A percentile compares a stretch with the other conserved stretches of the same genome.
phyloP scores from a whole-genome alignment of 2,329 filamentous ascomycete species.

The Aureobasidium sp. region DNA sequence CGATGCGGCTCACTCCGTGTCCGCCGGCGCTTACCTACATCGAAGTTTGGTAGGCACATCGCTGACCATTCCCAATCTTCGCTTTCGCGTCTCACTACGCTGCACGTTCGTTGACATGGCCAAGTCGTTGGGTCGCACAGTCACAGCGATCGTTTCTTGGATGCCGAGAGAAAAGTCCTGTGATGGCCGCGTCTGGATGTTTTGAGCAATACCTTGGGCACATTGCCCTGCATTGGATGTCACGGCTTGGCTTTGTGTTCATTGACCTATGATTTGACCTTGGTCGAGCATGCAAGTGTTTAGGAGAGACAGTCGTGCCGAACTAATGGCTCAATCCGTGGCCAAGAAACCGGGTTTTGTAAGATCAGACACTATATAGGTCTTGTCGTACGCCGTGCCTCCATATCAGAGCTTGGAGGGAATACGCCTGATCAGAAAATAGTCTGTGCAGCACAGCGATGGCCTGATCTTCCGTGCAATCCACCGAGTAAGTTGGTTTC shows the following conservation, averaged over 20 bases:
- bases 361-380: conserved; percentile 6
- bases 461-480: background rate
- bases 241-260: background rate
- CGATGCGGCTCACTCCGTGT: conserved; percentile 3
- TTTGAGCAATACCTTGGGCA: background rate
- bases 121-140: conserved; percentile 9
- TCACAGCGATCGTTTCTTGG: conserved; percentile 3
- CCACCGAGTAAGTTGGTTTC: background rate
- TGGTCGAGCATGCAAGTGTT: background rate
- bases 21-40: background rate
- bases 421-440: background rate
- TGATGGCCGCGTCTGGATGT: background rate
- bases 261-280: background rate
- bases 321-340: background rate
- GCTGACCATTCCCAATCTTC: background rate
- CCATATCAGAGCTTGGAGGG: conserved; percentile 1
- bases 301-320: background rate
- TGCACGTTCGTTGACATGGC: background rate
- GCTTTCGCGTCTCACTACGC: background rate
- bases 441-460: conserved; percentile 1
- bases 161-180: background rate
- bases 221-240: background rate
- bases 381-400: background rate
- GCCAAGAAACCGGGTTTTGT: conserved; percentile 3
- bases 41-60: conserved; percentile 11